Percentiles rank a stretch among this genome's conserved stretches.
Evolutionary conservation across 495 filamentous ascomycete species (phyloP).

Genomic region (Poronia punctata): DNA sequence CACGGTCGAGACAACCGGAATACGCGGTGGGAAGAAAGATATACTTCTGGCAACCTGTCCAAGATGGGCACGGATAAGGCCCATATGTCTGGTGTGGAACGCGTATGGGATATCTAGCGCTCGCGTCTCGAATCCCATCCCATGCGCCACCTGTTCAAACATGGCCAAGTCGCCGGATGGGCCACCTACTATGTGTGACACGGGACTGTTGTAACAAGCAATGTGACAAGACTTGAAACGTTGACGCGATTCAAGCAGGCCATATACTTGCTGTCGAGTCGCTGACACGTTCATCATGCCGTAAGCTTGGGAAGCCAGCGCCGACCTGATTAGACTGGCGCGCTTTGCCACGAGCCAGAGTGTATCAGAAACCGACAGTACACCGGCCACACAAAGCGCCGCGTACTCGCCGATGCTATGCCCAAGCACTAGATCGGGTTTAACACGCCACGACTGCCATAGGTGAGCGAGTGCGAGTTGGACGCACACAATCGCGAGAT

Average conservation of each 20-base stretch:
- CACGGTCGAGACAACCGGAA: constrained; percentile 51
- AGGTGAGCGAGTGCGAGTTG: constrained; percentile 17
- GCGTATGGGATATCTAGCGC: constrained; percentile 50
- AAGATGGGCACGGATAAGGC: constrained; percentile 52
- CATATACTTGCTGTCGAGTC: constrained; percentile 1
- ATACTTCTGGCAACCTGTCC: constrained; percentile 42
- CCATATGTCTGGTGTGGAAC: constrained; percentile 59
- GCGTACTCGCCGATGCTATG: constrained; percentile 60
- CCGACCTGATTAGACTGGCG: constrained; percentile 53
- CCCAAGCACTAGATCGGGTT: constrained; percentile 14
- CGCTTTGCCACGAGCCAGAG: constrained; percentile 63
- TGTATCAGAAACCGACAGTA: constrained; percentile 58
- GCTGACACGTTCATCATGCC: constrained; percentile 44
- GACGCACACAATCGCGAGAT: constrained; percentile 55
- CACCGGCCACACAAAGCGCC: constrained; percentile 60
- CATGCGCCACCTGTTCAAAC: constrained; percentile 41
- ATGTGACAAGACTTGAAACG: constrained; percentile 39
- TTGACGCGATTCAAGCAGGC: constrained; percentile 3
- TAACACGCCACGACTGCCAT: constrained; percentile 19
- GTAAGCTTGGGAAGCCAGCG: constrained; percentile 58
- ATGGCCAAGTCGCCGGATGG: constrained; percentile 33
- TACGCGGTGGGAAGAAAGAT: constrained; percentile 47
- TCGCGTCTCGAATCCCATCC: constrained; percentile 43
- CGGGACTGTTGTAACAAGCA: constrained; percentile 44
- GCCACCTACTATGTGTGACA: constrained; percentile 46